Evolutionary conservation across 2,329 filamentous ascomycete genomes (phyloP).

Genomic region (Fusarium sambucinum): DNA sequence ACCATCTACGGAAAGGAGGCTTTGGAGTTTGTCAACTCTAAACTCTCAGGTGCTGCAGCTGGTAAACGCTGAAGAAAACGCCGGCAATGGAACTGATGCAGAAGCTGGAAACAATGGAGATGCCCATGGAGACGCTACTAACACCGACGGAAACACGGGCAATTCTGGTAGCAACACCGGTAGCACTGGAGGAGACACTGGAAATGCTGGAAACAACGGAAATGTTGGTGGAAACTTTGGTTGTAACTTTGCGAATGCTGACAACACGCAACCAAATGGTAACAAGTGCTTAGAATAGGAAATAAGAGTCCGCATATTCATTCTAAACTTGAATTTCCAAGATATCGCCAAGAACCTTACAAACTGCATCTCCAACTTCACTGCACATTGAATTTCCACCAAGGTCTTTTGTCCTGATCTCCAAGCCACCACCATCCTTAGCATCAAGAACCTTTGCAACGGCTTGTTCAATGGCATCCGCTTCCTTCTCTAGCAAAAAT

Average conservation of each 20-base stretch:
- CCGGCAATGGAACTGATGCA: neutral
- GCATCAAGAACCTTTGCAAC: conserved; percentile 74
- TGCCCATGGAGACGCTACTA: neutral
- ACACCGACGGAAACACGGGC: neutral
- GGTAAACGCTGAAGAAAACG: neutral
- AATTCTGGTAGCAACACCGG: too few relatives aligned
- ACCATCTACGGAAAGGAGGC: conserved; percentile 71
- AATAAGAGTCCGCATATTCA: too few relatives aligned
- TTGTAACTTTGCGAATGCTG: neutral
- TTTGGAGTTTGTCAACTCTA: conserved; percentile 67
- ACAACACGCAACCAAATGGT: too few relatives aligned
- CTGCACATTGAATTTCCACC: conserved; percentile 72
- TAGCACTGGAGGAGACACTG: neutral
- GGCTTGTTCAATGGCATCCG: conserved; percentile 72
- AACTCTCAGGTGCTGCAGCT: conserved; percentile 30
- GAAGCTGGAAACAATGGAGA: neutral
- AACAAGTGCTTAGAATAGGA: neutral
- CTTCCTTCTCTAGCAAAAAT: conserved; percentile 70
- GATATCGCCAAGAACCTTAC: neutral
- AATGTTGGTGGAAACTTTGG: neutral
- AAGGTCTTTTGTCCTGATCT: conserved; percentile 73
- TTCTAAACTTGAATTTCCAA: neutral
- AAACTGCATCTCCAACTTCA: conserved; percentile 74
- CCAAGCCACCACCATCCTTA: conserved; percentile 53
- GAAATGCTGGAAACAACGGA: neutral